Conservation (phyloP, 768 basidiomycete species). For the Imleria badia region DNA sequence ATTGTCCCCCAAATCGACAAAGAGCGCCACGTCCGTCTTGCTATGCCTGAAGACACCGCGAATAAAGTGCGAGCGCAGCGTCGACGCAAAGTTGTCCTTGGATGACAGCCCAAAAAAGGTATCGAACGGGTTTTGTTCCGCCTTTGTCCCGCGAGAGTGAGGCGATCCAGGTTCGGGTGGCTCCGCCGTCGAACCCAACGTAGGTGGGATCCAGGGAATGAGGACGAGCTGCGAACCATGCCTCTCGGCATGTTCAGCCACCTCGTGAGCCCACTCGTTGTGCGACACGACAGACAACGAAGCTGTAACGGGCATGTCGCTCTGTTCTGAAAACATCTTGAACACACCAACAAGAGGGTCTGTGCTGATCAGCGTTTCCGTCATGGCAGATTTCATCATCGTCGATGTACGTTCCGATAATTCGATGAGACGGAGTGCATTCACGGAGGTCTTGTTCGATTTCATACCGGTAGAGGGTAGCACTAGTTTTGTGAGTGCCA, state of each 20-base stretch:
- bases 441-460: constrained; percentile 36
- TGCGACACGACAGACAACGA: constrained; percentile 74
- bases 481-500: constrained; percentile 85
- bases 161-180: constrained; percentile 26
- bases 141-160: constrained; percentile 5
- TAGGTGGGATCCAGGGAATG: constrained; percentile 74
- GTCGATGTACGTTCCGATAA: constrained; percentile 86
- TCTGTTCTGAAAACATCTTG: constrained; percentile 74
- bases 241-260: constrained; percentile 59
- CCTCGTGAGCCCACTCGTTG: constrained; percentile 67
- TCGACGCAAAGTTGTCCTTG: constrained; percentile 49
- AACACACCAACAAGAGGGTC: constrained; percentile 76
- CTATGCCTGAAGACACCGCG: constrained; percentile 76
- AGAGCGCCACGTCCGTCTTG: constrained; percentile 77
- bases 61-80: constrained; percentile 79
- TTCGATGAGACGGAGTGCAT: constrained; percentile 87
- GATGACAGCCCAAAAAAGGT: constrained; percentile 62
- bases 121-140: constrained; percentile 68
- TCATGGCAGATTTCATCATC: constrained; percentile 77
- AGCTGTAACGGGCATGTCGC: constrained; percentile 62
- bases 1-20: constrained; percentile 65
- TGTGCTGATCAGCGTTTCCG: constrained; percentile 63
- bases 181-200: constrained; percentile 29
- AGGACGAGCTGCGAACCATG: constrained; percentile 71
- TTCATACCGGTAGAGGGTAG: constrained; percentile 35